Evolutionary conservation across 768 basidiomycete genomes (phyloP).

Genomic region (Suillus americanus): DNA sequence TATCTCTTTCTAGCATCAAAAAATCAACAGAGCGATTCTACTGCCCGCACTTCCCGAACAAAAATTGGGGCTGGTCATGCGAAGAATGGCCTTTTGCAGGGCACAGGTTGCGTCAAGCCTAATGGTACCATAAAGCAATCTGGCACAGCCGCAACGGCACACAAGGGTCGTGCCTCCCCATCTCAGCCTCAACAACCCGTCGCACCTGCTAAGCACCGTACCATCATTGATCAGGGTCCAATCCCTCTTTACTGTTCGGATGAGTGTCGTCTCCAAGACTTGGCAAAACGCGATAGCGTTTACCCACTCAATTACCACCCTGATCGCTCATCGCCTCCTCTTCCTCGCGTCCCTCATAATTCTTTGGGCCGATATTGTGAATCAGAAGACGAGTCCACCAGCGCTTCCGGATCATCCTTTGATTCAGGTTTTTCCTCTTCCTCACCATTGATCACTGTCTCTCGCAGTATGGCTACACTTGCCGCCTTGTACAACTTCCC

Average conservation of each 20-base stretch:
- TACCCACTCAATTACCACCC: constrained; percentile 51
- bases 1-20: constrained; percentile 19
- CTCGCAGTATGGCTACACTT: constrained; percentile 38
- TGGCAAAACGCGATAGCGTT: constrained; percentile 39
- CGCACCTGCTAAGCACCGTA: constrained; percentile 49
- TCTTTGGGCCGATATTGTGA: constrained; percentile 31
- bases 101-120: constrained; percentile 61
- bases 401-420: constrained; percentile 37
- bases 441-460: constrained; percentile 19
- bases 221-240: constrained; percentile 79
- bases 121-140: constrained; percentile 53
- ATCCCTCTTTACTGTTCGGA: constrained; percentile 84
- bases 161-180: constrained; percentile 14
- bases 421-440: constrained; percentile 31
- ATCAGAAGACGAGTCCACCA: constrained; percentile 42
- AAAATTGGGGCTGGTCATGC: constrained; percentile 38
- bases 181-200: constrained; percentile 25
- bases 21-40: constrained; percentile 26
- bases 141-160: constrained; percentile 18
- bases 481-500: constrained; percentile 45
- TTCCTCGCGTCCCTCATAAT: constrained; percentile 42
- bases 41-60: constrained; percentile 30
- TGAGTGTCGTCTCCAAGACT: constrained; percentile 64
- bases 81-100: constrained; percentile 56
- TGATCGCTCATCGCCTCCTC: constrained; percentile 38